Base-by-base conservation (phyloP, 2,329 filamentous ascomycete genomes). In the Aspergillus pseudoviridinutans region DNA sequence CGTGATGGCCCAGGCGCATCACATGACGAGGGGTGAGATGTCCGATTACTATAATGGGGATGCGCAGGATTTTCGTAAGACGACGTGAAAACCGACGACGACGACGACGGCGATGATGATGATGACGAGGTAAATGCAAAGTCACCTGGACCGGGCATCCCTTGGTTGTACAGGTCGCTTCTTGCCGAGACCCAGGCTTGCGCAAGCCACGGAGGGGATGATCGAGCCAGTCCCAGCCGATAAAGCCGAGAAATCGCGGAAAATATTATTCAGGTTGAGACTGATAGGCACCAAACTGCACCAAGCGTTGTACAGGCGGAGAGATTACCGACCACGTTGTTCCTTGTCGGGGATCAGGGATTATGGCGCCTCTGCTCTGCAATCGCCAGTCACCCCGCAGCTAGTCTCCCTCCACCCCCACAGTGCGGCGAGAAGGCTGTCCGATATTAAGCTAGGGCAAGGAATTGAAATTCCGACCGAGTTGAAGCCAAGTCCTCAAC, bases 321-420 rank as follows among this genome's bases (percentile, higher is more conserved):
- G 49, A 35, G 44, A 55, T 24, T 41, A 29, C 51, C 49, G 62
- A 61, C 59, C 62, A 65, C 64, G 62, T 65, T 65, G 58, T 55
- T 25, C 53, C 59, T 55, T 50, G 58, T 61, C 53, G 54, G 58
- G 32, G 56, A 64, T 59, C 58, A 54, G 42, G 59, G 57, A 64
- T 65, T 59, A 61, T 58, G 57, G 58, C 57, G 10, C 22, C 41
- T 22, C 12, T 12, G 22, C n/a, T 54, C 59, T 61, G 60, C 58
- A 65, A 55, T 55, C 51, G 57, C 58, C 44, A 55, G 57, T 54
- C 59, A 63, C 61, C 61, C 63, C 61, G 61, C 63, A 64, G 58
- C 55, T 53, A 54, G 55, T 55, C 55, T 58, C 55, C 58, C 57
- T 56, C 58, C 56, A 62, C 63, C 60, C 61, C 60, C 59, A 57